Evolutionary conservation across 345 rosid species (phyloP).

Genomic region (Citrus sinensis): DNA sequence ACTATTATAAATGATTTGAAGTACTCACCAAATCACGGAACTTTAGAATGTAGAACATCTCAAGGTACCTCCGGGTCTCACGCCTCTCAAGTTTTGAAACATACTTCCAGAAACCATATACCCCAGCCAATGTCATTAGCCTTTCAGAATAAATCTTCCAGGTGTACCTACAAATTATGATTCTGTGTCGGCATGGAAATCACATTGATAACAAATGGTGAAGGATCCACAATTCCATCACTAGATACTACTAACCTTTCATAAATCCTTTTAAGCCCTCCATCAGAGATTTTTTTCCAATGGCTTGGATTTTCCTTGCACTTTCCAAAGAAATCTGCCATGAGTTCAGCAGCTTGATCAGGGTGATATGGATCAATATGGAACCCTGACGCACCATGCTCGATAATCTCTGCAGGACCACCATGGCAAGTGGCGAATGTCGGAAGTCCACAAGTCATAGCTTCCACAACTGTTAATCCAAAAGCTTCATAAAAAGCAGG

Average conservation of each 20-base stretch:
- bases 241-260: constrained; percentile 47
- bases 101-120: constrained; percentile 91
- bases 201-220: not conserved
- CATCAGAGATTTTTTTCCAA: constrained; percentile 79
- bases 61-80: constrained; percentile 89
- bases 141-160: constrained; percentile 97
- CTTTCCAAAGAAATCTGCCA: constrained; percentile 68
- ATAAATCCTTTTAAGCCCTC: constrained; percentile 76
- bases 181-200: constrained; percentile 15
- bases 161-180: constrained; percentile 60
- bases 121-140: constrained; percentile 92
- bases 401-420: constrained; percentile 97
- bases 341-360: constrained; percentile 52
- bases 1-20: not conserved
- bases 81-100: constrained; percentile 89
- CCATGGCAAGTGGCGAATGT: constrained; percentile 94
- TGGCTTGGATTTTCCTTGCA: constrained; percentile 70
- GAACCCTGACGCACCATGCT: constrained; percentile 75
- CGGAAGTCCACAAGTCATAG: constrained; percentile 98
- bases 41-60: constrained; percentile 98
- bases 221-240: not conserved
- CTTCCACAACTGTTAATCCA: constrained; percentile 95
- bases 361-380: constrained; percentile 98
- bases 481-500: constrained; percentile 99
- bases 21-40: constrained; percentile 76